phyloP scores from a whole-genome alignment of 148 eudicot genomes.

The Camellia lanceoleosa region DNA sequence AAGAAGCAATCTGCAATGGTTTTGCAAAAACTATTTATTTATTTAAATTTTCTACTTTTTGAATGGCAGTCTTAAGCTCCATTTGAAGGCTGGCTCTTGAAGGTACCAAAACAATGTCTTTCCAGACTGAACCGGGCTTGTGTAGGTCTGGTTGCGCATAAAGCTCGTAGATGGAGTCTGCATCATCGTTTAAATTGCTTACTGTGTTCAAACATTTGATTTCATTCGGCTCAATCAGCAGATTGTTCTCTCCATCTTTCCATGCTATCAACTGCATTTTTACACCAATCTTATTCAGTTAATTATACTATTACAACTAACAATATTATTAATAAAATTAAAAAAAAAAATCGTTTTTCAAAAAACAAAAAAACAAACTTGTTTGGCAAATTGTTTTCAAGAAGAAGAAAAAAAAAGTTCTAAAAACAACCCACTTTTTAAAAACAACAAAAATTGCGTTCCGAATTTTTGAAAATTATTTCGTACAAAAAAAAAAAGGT shows the following conservation, averaged over 20 bases:
- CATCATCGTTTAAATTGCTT: slow-evolving; percentile 60
- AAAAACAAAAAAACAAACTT: neutral
- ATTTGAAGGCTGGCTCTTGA: slow-evolving; percentile 43
- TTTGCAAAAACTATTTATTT: too few relatives aligned
- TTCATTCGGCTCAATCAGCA: slow-evolving; percentile 64
- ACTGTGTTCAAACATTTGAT: slow-evolving; percentile 44
- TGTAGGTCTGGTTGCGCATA: slow-evolving; percentile 25
- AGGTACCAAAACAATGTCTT: slow-evolving; percentile 49
- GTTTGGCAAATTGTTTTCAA: too few relatives aligned
- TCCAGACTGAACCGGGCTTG: slow-evolving; percentile 61
- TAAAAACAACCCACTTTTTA: too few relatives aligned
- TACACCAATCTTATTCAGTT: neutral
- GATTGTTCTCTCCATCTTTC: slow-evolving; percentile 66
- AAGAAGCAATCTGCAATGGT: too few relatives aligned
- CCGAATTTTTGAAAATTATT: too few relatives aligned
- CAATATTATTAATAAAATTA: neutral
- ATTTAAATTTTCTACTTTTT: slow-evolving; percentile 29
- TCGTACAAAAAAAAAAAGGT: too few relatives aligned
- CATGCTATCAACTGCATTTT: slow-evolving; percentile 74
- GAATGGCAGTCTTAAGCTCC: slow-evolving; percentile 46
- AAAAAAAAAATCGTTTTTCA: neutral
- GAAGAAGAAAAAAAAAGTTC: too few relatives aligned
- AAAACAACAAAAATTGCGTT: too few relatives aligned
- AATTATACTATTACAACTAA: neutral
- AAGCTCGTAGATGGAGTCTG: slow-evolving; percentile 74